Evolutionary conservation across 129 eudicot genomes (phyloP).

Genomic region (Arctium lappa): DNA sequence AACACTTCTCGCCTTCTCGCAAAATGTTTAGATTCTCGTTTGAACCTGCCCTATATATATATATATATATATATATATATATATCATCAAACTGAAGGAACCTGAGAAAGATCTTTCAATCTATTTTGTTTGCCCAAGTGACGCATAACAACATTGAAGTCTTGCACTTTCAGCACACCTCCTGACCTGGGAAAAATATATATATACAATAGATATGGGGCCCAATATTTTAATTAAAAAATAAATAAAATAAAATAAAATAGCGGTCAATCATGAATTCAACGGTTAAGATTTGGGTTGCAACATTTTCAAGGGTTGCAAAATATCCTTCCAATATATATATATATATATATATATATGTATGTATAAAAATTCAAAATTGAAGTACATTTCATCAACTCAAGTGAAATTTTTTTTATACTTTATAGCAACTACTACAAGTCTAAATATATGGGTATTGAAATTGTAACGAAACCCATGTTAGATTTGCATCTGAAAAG

Average conservation of each 20-base stretch:
- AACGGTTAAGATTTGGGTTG: no score
- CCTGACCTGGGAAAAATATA: conserved; percentile 54
- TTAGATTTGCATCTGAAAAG: neutral
- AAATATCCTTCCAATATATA: neutral
- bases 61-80: no score
- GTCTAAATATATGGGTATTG: neutral
- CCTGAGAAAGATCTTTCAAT: conserved; percentile 80
- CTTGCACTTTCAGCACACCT: conserved; percentile 52
- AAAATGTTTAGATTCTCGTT: no score
- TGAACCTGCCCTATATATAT: no score
- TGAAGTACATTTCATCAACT: neutral
- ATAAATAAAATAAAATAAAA: no score
- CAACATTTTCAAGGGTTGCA: no score
- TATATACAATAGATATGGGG: neutral
- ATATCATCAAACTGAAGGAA: conserved; percentile 9
- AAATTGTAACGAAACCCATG: neutral
- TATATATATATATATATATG: neutral
- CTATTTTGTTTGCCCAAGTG: conserved; percentile 61
- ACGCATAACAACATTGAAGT: conserved; percentile 70
- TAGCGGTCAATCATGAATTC: no score
- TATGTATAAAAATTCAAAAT: conserved; percentile 11
- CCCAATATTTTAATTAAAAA: no score
- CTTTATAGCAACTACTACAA: neutral
- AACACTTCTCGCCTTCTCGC: no score
- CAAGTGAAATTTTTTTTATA: neutral